Percentiles rank a stretch among this genome's conserved stretches.
Evolutionary conservation across 2,329 filamentous ascomycete species (phyloP).

Genomic region (Phyllosticta ampelicida): DNA sequence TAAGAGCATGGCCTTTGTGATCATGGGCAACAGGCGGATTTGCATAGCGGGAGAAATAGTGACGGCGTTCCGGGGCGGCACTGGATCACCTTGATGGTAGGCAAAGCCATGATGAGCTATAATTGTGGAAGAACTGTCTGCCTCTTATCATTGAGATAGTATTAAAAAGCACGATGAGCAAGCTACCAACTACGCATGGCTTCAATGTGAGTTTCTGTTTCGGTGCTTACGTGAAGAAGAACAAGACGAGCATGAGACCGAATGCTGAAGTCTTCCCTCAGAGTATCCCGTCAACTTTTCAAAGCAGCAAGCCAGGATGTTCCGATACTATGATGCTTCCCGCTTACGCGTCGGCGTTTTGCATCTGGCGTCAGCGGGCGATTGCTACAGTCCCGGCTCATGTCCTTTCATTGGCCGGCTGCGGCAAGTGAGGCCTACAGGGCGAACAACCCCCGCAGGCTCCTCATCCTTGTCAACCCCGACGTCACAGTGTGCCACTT

Average conservation of each 20-base stretch:
- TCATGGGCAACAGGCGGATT: not conserved
- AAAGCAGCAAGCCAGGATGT: not conserved
- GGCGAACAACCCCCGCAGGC: not conserved
- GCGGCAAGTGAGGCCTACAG: not conserved
- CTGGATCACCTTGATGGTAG: not conserved
- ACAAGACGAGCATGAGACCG: too few relatives aligned
- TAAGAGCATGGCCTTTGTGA: not conserved
- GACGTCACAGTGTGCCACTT: not conserved
- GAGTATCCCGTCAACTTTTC: not conserved
- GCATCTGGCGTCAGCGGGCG: not conserved
- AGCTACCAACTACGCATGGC: not conserved
- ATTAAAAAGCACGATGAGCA: not conserved
- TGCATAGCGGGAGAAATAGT: conserved; percentile 10
- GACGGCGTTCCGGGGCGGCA: conserved; percentile 7
- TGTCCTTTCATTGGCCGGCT: not conserved
- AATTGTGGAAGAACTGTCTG: not conserved
- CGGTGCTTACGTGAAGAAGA: too few relatives aligned
- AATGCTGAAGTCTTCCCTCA: not conserved
- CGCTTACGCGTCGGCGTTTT: not conserved
- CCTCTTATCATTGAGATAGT: not conserved
- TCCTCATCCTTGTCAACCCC: not conserved
- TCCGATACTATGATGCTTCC: not conserved
- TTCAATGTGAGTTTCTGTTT: not conserved
- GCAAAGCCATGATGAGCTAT: not conserved
- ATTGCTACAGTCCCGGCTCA: not conserved